Evolutionary conservation across 208 protist species (phyloP).

Genomic region (Phytomonas francai): DNA sequence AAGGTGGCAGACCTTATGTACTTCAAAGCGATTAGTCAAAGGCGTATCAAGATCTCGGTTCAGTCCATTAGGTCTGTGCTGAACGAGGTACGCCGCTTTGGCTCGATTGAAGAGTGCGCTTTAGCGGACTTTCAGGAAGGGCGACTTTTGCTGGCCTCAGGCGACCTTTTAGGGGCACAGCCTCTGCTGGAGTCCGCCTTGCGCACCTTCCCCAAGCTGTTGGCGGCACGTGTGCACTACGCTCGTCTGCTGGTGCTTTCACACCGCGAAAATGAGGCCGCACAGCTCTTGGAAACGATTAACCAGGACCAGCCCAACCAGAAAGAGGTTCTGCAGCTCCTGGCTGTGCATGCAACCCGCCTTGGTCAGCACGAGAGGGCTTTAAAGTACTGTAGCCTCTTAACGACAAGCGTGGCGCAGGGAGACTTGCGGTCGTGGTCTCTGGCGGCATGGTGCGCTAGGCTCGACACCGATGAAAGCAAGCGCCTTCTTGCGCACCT

Average conservation of each 20-base stretch:
- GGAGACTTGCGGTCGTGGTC: constrained; percentile 61
- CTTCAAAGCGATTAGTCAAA: constrained; percentile 38
- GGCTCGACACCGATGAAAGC: constrained; percentile 50
- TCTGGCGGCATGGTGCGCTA: constrained; percentile 56
- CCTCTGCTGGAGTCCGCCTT: constrained; percentile 51
- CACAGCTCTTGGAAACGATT: constrained; percentile 43
- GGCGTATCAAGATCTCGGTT: constrained; percentile 27
- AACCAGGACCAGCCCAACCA: constrained; percentile 57
- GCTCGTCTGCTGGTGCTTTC: constrained; percentile 49
- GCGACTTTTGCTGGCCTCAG: constrained; percentile 42
- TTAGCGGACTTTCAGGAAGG: constrained; percentile 78
- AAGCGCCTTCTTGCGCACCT: constrained; percentile 28
- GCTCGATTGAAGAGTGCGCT: constrained; percentile 46
- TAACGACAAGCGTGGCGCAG: constrained; percentile 54
- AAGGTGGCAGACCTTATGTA: constrained; percentile 78
- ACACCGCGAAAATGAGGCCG: constrained; percentile 31
- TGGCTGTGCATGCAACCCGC: constrained; percentile 46
- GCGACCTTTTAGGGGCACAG: constrained; percentile 45
- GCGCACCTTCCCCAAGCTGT: constrained; percentile 44
- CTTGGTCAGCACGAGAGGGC: constrained; percentile 54
- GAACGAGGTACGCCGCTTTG: constrained; percentile 33
- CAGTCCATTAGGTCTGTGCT: constrained; percentile 39
- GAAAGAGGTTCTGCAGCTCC: constrained; percentile 74
- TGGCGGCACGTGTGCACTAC: constrained; percentile 71
- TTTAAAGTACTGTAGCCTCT: constrained; percentile 44